Base-by-base conservation (phyloP, 148 eudicot genomes). In the Polygonum aviculare region DNA sequence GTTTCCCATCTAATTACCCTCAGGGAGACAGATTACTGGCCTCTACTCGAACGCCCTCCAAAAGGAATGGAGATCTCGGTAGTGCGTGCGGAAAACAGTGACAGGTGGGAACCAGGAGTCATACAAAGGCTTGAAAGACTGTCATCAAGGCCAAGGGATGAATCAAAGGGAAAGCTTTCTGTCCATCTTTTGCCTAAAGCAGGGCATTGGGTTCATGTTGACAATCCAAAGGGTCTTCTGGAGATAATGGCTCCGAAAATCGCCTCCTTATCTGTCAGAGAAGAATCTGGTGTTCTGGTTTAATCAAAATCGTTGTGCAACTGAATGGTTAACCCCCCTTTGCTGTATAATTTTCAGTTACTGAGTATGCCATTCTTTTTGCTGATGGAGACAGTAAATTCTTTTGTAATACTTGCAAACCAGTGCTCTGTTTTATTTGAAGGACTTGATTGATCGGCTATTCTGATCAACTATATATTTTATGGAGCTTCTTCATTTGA, bases 171-270 rank as follows among this genome's bases (percentile, higher is more conserved):
- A 15, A 93, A 84, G 51, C 82, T 90, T 49, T 91, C 87, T 2
- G 76, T 86, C 77, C 90, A 91, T 74, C 84, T 91, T 63, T 94
- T 93, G 74, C 97, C 97, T 35, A 91, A 87, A 54, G 87, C 99
- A 0, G 99, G 99, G 47, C 99, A 96, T 76, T 96, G 99, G 99
- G 98, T 96, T 83, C 98, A 96, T 81, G 91, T 91, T 33, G 99
- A 96, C 69, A 96, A 96, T 81, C 97, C 98, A 1, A 89, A 88
- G 84, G 99, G 98, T 40, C 97, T 96, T 72, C 82, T 96, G 72
- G 91, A 93, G 74, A 93, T 96, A 78, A 72, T 96, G 81, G 86
- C 88, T 81, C 97, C 98, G 33, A 88, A 76, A 83, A 81, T 93
- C 35, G 90, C 96, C 70, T 88, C 96, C 62, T 36, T 87, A n/a